Conservation (phyloP, 2,329 filamentous ascomycete genomes). For the Exophiala aquamarina region DNA sequence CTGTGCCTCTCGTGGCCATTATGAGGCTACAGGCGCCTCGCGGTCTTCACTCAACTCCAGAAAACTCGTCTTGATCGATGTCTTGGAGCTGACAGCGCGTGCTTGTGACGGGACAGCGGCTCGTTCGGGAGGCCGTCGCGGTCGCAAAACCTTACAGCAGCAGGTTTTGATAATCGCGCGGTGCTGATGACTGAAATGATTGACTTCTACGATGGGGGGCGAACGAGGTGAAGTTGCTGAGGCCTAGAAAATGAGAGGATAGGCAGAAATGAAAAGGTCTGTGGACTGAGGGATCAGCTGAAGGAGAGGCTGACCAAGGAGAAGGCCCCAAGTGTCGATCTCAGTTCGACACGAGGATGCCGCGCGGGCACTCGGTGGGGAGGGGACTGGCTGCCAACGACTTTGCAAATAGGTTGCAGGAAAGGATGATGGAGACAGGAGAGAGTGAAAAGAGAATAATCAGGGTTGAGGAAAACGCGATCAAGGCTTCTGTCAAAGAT, state of each 20-base stretch:
- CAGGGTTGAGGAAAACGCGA: neutral
- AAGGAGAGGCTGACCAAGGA: slow-evolving; percentile 19
- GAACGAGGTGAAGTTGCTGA: no score
- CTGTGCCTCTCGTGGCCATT: slow-evolving; percentile 25
- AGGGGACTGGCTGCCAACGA: no score
- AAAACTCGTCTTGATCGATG: slow-evolving; percentile 1
- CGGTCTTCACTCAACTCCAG: slow-evolving; percentile 6
- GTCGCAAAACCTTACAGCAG: neutral
- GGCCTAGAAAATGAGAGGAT: no score
- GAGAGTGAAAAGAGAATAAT: neutral
- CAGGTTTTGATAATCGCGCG: neutral
- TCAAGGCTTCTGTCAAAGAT: slow-evolving; percentile 2
- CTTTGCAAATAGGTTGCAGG: no score
- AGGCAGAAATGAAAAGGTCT: neutral
- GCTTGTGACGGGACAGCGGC: no score
- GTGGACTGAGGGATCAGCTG: slow-evolving; percentile 14
- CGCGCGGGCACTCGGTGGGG: slow-evolving; percentile 3
- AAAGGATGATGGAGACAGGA: no score
- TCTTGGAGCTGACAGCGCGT: neutral
- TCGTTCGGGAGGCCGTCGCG: neutral
- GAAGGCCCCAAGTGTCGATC: neutral
- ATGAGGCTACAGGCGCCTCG: slow-evolving; percentile 23
- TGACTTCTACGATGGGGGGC: no score
- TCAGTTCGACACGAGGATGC: no score
- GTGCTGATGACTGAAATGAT: no score